phyloP scores from a whole-genome alignment of 1,139 yeast genomes.

The Hanseniaspora gamundiae region DNA sequence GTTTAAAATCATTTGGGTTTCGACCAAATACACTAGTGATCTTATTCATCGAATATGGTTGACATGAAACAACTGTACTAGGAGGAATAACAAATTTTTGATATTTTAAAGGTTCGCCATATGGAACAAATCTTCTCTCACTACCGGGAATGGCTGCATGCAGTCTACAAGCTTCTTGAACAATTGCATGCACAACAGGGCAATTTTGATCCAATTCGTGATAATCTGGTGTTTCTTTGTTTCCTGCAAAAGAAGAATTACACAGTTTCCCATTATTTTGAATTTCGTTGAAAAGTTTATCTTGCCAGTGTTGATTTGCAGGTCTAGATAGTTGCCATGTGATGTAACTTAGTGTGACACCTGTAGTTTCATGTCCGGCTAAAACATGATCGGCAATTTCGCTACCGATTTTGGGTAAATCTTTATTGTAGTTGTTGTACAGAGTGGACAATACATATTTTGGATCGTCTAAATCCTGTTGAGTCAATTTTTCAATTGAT shows the following conservation, averaged over 20 bases:
- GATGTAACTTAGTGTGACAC: constrained; percentile 48
- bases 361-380: constrained; percentile 75
- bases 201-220: constrained; percentile 19
- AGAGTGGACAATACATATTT: constrained; percentile 11
- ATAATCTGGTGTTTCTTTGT: constrained; percentile 1
- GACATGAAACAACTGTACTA: constrained; percentile 49
- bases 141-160: constrained; percentile 69
- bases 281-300: constrained; percentile 25
- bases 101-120: constrained; percentile 13
- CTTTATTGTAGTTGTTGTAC: constrained; percentile 15
- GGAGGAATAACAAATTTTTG: constrained; percentile 32
- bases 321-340: constrained; percentile 50
- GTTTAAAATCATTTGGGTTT: constrained; percentile 39
- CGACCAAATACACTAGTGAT: constrained; percentile 31
- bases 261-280: constrained; percentile 12
- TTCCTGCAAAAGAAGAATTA: background rate
- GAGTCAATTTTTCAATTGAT: constrained; percentile 10
- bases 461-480: constrained; percentile 4
- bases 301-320: constrained; percentile 32
- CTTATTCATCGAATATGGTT: constrained; percentile 56
- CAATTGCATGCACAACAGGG: constrained; percentile 44
- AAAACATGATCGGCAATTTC: constrained; percentile 40
- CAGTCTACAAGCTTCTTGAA: constrained; percentile 46
- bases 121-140: constrained; percentile 44
- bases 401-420: constrained; percentile 23